phyloP scores from a whole-genome alignment of 2,329 filamentous ascomycete genomes.

The Fusarium chuoi region DNA sequence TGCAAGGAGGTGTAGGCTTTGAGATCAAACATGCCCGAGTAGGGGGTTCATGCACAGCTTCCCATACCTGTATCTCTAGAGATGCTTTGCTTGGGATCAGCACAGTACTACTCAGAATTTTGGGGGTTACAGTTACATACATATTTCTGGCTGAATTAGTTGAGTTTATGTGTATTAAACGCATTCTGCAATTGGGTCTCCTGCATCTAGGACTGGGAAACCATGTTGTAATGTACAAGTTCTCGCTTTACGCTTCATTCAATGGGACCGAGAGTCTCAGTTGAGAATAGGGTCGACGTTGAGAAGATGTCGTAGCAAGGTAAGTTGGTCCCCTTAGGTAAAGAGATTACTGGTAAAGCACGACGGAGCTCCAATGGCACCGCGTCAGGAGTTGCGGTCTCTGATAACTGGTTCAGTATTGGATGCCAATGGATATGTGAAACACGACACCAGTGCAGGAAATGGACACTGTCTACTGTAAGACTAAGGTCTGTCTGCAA shows the following conservation, averaged over 20 bases:
- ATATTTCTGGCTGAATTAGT: not conserved
- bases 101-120: no score
- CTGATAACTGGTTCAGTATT: no score
- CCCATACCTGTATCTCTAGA: not conserved
- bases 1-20: not conserved
- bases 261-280: not conserved
- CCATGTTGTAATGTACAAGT: no score
- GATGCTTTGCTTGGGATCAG: no score
- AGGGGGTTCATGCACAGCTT: not conserved
- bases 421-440: accelerated
- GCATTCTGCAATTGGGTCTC: no score
- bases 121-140: accelerated
- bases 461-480: accelerated
- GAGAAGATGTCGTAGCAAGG: accelerated
- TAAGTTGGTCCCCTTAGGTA: accelerated
- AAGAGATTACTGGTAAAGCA: not conserved
- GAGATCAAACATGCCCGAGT: accelerated
- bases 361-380: not conserved
- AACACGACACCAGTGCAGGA: accelerated
- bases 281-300: not conserved
- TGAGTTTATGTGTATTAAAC: no score
- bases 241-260: no score
- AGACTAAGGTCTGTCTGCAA: no score
- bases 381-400: accelerated
- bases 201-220: no score